Conservation (phyloP, 2,329 filamentous ascomycete species). For the Apiospora sp. region DNA sequence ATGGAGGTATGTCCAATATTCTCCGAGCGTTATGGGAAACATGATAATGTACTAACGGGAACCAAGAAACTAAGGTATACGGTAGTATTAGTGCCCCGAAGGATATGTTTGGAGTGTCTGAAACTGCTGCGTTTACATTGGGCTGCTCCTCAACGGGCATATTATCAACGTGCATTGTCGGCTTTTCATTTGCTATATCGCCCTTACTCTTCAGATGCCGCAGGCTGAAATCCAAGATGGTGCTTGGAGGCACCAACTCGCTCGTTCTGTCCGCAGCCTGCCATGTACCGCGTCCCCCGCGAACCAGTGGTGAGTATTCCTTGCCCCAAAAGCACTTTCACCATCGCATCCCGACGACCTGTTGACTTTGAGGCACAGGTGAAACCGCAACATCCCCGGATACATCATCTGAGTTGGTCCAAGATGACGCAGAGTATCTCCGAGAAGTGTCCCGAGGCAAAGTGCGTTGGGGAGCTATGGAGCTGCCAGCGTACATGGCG, state of each 20-base stretch:
- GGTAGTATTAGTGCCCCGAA: not conserved
- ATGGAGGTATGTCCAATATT: slow-evolving; percentile 24
- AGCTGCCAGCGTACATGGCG: not conserved
- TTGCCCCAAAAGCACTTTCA: not conserved
- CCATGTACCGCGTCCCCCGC: not conserved
- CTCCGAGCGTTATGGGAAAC: not conserved
- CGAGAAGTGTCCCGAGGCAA: not conserved
- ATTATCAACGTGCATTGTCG: not conserved
- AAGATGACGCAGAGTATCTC: not conserved
- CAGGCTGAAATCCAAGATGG: not conserved
- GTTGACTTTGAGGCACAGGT: not conserved
- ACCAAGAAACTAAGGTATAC: not conserved
- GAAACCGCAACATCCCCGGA: not conserved
- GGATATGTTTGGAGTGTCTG: not conserved
- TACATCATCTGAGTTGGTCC: too few species aligned
- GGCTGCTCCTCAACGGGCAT: not conserved
- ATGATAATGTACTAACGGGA: not conserved
- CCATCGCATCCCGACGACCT: not conserved
- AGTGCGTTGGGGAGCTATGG: slow-evolving; percentile 8
- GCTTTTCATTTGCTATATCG: not conserved
- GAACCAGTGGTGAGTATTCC: not conserved
- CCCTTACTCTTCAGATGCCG: not conserved
- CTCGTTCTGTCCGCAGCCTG: slow-evolving; percentile 5
- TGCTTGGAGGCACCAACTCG: not conserved
- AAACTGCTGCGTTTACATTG: not conserved